Conservation (phyloP, 2,329 filamentous ascomycete species). For the Fonsecaea multimorphosa region DNA sequence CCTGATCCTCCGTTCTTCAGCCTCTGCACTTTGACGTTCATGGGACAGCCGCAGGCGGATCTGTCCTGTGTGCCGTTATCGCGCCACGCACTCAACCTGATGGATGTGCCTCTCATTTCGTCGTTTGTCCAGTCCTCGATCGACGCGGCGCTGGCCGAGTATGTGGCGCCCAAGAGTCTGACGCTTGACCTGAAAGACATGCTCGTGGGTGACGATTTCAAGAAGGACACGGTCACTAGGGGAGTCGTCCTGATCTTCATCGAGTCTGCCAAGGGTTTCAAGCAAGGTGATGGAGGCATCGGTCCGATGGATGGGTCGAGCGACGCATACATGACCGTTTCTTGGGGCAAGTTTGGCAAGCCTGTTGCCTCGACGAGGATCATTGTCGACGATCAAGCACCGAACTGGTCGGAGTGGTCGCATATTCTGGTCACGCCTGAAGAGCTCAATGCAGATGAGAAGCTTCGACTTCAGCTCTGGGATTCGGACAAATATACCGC, state of each 20-base stretch:
- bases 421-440: constrained; percentile 73
- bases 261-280: constrained; percentile 72
- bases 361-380: constrained; percentile 70
- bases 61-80: constrained; percentile 73
- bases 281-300: constrained; percentile 70
- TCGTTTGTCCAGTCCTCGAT: constrained; percentile 77
- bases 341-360: constrained; percentile 79
- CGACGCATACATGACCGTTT: constrained; percentile 74
- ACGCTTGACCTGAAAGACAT: constrained; percentile 78
- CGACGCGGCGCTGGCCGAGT: constrained; percentile 74
- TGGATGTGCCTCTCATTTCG: constrained; percentile 76
- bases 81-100: constrained; percentile 72
- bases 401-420: constrained; percentile 72
- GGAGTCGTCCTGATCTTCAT: constrained; percentile 72
- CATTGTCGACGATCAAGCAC: constrained; percentile 68
- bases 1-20: constrained; percentile 79
- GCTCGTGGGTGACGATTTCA: constrained; percentile 78
- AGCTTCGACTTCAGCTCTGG: constrained; percentile 73
- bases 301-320: constrained; percentile 68
- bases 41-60: constrained; percentile 75
- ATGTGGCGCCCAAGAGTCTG: constrained; percentile 76
- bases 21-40: constrained; percentile 74
- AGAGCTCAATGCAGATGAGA: constrained; percentile 74
- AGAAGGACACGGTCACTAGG: constrained; percentile 71
- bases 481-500: constrained; percentile 75